Evolutionary conservation across 1,139 yeast genomes (phyloP).

Genomic region (Candida buenavistaensis): DNA sequence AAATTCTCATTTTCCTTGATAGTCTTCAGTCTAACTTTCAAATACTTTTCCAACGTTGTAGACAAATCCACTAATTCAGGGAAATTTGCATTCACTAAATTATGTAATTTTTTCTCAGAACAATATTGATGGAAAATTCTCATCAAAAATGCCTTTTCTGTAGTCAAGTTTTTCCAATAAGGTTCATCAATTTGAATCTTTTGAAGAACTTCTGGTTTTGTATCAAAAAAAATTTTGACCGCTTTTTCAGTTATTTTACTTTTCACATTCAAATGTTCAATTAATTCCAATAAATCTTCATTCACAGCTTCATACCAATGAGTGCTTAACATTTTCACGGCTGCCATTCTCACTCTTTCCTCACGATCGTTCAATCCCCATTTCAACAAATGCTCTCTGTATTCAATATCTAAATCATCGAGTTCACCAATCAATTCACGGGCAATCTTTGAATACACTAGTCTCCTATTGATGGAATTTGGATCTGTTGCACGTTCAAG

Average conservation of each 20-base stretch:
- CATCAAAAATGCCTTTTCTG: slow-evolving; percentile 73
- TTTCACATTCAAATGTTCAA: slow-evolving; percentile 66
- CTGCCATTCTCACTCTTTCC: slow-evolving; percentile 67
- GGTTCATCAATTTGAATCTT: slow-evolving; percentile 57
- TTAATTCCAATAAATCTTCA: slow-evolving; percentile 68
- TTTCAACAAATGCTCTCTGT: slow-evolving; percentile 64
- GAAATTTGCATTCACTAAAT: slow-evolving; percentile 67
- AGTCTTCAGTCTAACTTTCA: slow-evolving; percentile 44
- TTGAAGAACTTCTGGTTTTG: slow-evolving; percentile 61
- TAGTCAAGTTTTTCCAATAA: slow-evolving; percentile 70
- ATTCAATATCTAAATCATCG: slow-evolving; percentile 51
- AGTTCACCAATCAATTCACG: slow-evolving; percentile 66
- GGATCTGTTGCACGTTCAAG: slow-evolving; percentile 83
- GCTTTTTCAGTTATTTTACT: slow-evolving; percentile 69
- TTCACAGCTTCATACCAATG: slow-evolving; percentile 73
- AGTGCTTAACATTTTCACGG: slow-evolving; percentile 64
- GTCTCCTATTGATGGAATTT: slow-evolving; percentile 68
- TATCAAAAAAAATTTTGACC: slow-evolving; percentile 59
- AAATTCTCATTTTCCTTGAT: slow-evolving; percentile 28
- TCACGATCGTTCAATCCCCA: slow-evolving; percentile 94
- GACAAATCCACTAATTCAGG: slow-evolving; percentile 84
- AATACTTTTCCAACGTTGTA: slow-evolving; percentile 52
- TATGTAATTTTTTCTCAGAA: slow-evolving; percentile 48
- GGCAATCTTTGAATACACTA: slow-evolving; percentile 68
- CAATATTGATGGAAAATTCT: slow-evolving; percentile 70